Percentiles rank a stretch among this genome's conserved stretches.
Evolutionary conservation across 2,329 filamentous ascomycete species (phyloP).

Genomic region (Fusarium devonianum): DNA sequence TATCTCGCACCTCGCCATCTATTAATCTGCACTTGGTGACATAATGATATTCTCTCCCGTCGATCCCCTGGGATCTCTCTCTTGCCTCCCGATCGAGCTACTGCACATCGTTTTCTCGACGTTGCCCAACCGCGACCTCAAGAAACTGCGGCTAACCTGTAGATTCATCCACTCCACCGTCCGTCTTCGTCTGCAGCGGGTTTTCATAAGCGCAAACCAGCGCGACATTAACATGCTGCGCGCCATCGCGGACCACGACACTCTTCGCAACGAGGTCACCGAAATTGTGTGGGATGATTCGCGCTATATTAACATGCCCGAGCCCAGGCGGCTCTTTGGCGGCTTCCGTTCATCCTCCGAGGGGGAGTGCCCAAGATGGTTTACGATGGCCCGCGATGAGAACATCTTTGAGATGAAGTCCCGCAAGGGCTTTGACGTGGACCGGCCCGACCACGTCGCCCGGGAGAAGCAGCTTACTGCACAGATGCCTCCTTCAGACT

Average conservation of each 20-base stretch:
- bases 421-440: neutral
- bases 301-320: neutral
- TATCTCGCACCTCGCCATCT: too few relatives aligned
- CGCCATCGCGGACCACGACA: slow-evolving; percentile 47
- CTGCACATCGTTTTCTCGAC: neutral
- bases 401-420: neutral
- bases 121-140: slow-evolving; percentile 13
- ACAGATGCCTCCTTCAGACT: neutral
- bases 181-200: slow-evolving; percentile 26
- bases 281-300: slow-evolving; percentile 52
- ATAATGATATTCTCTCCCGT: neutral
- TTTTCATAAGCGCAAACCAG: slow-evolving; percentile 51
- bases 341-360: neutral
- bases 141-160: slow-evolving; percentile 7
- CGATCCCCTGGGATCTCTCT: neutral
- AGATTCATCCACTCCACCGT: rapidly evolving
- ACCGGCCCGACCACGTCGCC: neutral
- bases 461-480: neutral
- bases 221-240: slow-evolving; percentile 48
- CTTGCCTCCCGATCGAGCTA: slow-evolving; percentile 9
- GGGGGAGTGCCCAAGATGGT: neutral
- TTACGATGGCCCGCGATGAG: neutral
- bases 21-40: neutral
- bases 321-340: neutral
- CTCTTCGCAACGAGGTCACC: slow-evolving; percentile 41